Evolutionary conservation across 2,329 filamentous ascomycete species (phyloP), one percentile per base, ranked within the genome.

Genomic region (Phoma sp.): DNA sequence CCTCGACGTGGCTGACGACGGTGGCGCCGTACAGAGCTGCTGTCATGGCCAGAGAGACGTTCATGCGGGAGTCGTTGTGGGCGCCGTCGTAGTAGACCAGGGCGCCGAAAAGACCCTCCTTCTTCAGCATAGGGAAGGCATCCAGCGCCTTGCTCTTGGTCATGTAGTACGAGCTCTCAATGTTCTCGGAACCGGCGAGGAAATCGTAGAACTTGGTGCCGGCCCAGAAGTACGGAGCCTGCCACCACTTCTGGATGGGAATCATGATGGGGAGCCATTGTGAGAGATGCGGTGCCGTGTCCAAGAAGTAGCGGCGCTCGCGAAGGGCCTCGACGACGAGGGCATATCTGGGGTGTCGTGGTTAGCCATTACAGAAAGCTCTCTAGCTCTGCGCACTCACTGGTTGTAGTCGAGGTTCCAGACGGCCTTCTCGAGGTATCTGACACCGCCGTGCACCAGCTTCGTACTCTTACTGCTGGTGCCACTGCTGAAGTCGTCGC

Each of bases 21-120:
- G 90, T 96, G 51, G 87, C 86, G 29, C 91, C 91, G 72, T 95
- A 96, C 38, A 96, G 79, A n/a, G 91, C 90, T 51, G 91, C 91
- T 17, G 92, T 96, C 86, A 94, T 91, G 19, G 90, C 91, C 53
- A 96, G 82, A 8, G 90, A 93, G 25, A 95, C 89, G 71, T 96
- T 96, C 91, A 96, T 96, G 44, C 92, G 86, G 19, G 91, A 95
- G 75, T 96, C 92, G 71, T 96, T 96, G 78, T 96, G 92, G 27
- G 90, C 91, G 65, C 92, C 92, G 78, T 96, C 88, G 73, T 96
- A 96, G 81, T 96, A 96, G 22, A 96, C 91, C 68, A 96, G 79
- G 54, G 91, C 91, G 57, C 92, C 92, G 39, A 92, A 84, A 13
- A 96, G 80, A 62, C 89, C 86, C 37, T 90, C 87, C 71, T 86